These are phyloP conservation scores for Beauveria sp. DNA, from an alignment of 2,329 filamentous ascomycete genomes.

Conservation along the genomic window DNA sequence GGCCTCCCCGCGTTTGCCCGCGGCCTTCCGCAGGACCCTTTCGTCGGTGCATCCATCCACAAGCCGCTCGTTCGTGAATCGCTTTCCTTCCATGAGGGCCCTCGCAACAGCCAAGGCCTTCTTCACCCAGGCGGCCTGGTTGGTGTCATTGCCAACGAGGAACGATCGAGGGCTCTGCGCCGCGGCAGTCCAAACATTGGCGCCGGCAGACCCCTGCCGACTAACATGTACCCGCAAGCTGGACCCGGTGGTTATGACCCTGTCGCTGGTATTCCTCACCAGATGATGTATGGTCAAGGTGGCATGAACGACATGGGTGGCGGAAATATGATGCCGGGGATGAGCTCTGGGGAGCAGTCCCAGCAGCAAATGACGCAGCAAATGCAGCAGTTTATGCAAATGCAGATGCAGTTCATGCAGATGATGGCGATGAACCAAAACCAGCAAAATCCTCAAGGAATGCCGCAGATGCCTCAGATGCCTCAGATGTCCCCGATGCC, in stretches of 20 bases:
- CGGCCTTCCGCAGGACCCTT: conserved; percentile 76
- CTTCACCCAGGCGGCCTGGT: conserved; percentile 71
- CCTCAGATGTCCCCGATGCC: conserved; percentile 26
- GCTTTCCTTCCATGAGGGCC: conserved; percentile 58
- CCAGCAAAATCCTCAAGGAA: conserved; percentile 19
- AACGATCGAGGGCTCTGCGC: conserved; percentile 68
- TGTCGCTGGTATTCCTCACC: conserved; percentile 38
- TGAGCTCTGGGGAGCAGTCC: conserved; percentile 60
- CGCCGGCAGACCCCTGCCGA: conserved; percentile 30
- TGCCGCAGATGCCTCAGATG: conserved; percentile 22
- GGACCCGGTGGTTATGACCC: conserved; percentile 38
- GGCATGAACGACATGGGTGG: conserved; percentile 25
- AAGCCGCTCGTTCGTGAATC: conserved; percentile 67
- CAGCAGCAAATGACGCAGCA: conserved; percentile 76
- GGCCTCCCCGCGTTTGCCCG: conserved; percentile 75
- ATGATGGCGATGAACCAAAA: conserved; percentile 52
- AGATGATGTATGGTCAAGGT: conserved; percentile 32
- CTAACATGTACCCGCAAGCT: conserved; percentile 28
- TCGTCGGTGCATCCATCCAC: conserved; percentile 70
- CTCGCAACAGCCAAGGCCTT: conserved; percentile 20
- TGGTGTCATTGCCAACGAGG: conserved; percentile 80
- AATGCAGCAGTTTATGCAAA: conserved; percentile 83
- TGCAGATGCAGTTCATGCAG: conserved; percentile 94
- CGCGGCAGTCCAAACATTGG: conserved; percentile 69
- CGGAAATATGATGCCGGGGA: conserved; percentile 22